phyloP scores from a whole-genome alignment of 2,329 filamentous ascomycete genomes.

The Phialocephala subalpina region DNA sequence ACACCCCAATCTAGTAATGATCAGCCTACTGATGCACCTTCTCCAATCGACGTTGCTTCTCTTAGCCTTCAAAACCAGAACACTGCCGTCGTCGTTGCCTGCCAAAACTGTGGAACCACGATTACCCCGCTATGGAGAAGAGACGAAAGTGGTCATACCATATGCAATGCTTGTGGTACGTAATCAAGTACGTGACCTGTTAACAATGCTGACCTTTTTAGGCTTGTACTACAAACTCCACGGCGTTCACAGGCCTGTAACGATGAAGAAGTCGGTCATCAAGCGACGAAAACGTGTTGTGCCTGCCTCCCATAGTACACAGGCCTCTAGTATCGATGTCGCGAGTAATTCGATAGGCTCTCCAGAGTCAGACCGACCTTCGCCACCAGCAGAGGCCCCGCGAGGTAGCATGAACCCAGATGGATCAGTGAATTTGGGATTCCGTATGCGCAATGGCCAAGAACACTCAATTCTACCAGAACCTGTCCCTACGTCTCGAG shows the following conservation, averaged over 20 bases:
- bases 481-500: constrained; percentile 32
- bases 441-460: constrained; percentile 54
- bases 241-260: constrained; percentile 88
- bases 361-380: constrained; percentile 44
- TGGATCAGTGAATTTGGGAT: constrained; percentile 69
- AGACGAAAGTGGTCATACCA: constrained; percentile 93
- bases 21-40: constrained; percentile 42
- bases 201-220: constrained; percentile 46
- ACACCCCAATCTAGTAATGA: constrained; percentile 39
- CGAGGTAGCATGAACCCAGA: constrained; percentile 67
- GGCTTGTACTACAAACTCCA: constrained; percentile 95
- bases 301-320: constrained; percentile 66
- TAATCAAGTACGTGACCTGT: constrained; percentile 33
- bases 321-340: constrained; percentile 56
- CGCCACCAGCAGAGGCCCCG: constrained; percentile 35
- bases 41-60: constrained; percentile 59
- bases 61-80: constrained; percentile 53
- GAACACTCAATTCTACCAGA: constrained; percentile 41
- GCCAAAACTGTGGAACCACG: constrained; percentile 96
- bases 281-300: constrained; percentile 96
- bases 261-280: constrained; percentile 99
- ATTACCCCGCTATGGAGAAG: constrained; percentile 96
- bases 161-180: constrained; percentile 97
- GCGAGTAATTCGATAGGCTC: constrained; percentile 44
- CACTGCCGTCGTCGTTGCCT: constrained; percentile 80